Conservation (phyloP, 2,329 filamentous ascomycete genomes). For the Dactylella cylindrospora region DNA sequence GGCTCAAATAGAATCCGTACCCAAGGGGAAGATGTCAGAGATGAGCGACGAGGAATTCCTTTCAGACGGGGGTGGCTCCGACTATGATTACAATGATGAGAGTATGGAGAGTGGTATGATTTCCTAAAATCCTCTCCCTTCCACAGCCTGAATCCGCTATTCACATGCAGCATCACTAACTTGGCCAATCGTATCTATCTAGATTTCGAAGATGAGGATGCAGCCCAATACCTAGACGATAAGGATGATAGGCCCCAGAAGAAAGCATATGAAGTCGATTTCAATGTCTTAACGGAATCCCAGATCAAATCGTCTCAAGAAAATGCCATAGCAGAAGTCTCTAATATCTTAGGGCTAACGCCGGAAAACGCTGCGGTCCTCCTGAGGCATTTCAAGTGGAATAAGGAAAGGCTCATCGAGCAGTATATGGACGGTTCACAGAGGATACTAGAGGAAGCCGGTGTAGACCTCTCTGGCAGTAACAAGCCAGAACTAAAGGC, state of each 20-base stretch:
- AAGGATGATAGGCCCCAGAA: constrained; percentile 71
- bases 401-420: constrained; percentile 91
- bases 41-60: constrained; percentile 50
- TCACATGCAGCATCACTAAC: background rate
- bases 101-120: constrained; percentile 49
- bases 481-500: constrained; percentile 64
- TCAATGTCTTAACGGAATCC: constrained; percentile 73
- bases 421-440: constrained; percentile 90
- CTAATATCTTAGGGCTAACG: constrained; percentile 83
- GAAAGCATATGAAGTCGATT: constrained; percentile 79
- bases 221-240: constrained; percentile 66
- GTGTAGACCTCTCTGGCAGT: constrained; percentile 68
- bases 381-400: constrained; percentile 87
- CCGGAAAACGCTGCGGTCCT: constrained; percentile 90
- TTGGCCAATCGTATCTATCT: constrained; percentile 11
- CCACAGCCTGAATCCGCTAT: background rate
- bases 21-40: constrained; percentile 43
- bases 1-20: constrained; percentile 23
- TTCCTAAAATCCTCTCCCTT: background rate
- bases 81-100: constrained; percentile 57
- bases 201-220: constrained; percentile 62
- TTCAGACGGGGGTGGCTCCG: constrained; percentile 44
- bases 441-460: constrained; percentile 78
- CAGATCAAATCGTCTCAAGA: constrained; percentile 87
- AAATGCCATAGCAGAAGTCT: constrained; percentile 82